Base-by-base conservation (phyloP, 768 basidiomycete genomes). In the Lactarius psammicola region DNA sequence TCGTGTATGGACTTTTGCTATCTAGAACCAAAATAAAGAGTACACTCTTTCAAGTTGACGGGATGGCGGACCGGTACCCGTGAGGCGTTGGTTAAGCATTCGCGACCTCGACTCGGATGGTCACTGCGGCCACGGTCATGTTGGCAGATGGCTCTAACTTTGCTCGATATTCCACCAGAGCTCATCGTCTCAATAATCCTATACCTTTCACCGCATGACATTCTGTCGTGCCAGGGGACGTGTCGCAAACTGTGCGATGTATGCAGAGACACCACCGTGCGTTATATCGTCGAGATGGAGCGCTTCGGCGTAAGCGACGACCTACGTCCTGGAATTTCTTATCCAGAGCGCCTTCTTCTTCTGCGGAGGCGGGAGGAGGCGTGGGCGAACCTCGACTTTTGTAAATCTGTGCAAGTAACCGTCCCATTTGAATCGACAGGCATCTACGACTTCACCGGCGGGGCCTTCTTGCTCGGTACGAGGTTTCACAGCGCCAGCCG, bases 371-470 rank as follows among this genome's bases (percentile, higher is more conserved):
- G 67, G 20, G 69, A 70, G 20, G 42, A 62, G 20, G 63, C 67
- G 1, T 70, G 69, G 69, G 15, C 15, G 23, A 30, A n/a, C 40
- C 59, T 68, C 51, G 60, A 61, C 18, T 62, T 65, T 54, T 56
- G 46, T 8, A 46, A 26, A 34, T 23, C 60, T 18, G 26, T 59
- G 17, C 57, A 59, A 9, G 57, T 65, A 11, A 36, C 26, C 23
- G 67, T 70, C 26, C 60, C 59, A 31, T 70, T 70, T 38, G 33
- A 51, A 6, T 61, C 67, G 44, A 69, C 67, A 3, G 61, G 67
- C 30, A 68, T 70, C n/a, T 70, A 70, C 67, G 69, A 70, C 54
- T 62, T 70, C 33, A 70, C 69, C 4, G 69, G 67, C 18, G 69
- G 67, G 1, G 67, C 67, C 1, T 64, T 70, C 28, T 49, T 70